A percentile compares a stretch with the other conserved stretches of the same genome.
Evolutionary conservation across 192 early-diverging fungal genomes (phyloP).

Genomic region (Helicostylum pulchrum): DNA sequence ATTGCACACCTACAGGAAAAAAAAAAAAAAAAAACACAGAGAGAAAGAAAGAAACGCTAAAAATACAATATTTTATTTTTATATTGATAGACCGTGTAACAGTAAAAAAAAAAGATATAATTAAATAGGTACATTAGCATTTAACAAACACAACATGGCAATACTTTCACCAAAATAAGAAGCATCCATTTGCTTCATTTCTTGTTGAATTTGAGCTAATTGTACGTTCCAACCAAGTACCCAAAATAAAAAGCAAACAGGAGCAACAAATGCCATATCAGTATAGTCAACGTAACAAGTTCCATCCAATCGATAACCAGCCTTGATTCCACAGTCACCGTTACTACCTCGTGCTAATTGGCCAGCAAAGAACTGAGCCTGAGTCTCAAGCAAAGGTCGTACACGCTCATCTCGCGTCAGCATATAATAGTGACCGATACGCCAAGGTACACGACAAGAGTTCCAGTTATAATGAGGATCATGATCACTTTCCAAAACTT

Average conservation of each 20-base stretch:
- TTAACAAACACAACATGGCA: slow-evolving; percentile 48
- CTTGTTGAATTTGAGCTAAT: slow-evolving; percentile 24
- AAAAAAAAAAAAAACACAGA: slow-evolving; percentile 6
- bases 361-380: slow-evolving; percentile 43
- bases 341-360: slow-evolving; percentile 19
- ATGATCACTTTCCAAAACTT: slow-evolving; percentile 51
- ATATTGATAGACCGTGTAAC: background rate
- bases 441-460: slow-evolving; percentile 56
- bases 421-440: slow-evolving; percentile 48
- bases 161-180: slow-evolving; percentile 57
- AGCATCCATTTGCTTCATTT: slow-evolving; percentile 49
- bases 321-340: slow-evolving; percentile 37
- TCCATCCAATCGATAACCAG: slow-evolving; percentile 50
- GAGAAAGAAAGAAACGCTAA: background rate
- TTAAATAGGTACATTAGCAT: slow-evolving; percentile 40
- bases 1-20: background rate
- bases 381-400: slow-evolving; percentile 35
- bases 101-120: background rate
- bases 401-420: slow-evolving; percentile 44
- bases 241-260: slow-evolving; percentile 51
- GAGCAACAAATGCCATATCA: slow-evolving; percentile 53
- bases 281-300: slow-evolving; percentile 40
- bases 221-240: slow-evolving; percentile 40
- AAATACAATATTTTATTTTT: slow-evolving; percentile 10
- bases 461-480: slow-evolving; percentile 54